Evolutionary conservation across 2,329 filamentous ascomycete species (phyloP).

Genomic region (Venturia effusa): DNA sequence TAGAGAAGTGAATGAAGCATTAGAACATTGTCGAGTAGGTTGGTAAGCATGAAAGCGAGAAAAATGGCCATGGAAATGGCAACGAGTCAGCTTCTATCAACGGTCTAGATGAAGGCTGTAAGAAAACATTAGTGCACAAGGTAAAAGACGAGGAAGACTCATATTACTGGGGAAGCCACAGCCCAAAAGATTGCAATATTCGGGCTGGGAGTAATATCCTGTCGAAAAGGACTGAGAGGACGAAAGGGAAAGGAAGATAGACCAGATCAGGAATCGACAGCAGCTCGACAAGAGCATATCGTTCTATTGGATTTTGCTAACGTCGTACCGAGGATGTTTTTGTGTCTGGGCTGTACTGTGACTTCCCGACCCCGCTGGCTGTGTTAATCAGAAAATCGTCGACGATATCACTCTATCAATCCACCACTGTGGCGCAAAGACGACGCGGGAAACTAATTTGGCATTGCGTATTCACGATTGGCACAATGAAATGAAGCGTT

Average conservation of each 20-base stretch:
- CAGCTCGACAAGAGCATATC: no score
- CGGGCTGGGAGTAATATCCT: not conserved
- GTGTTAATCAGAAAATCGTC: not conserved
- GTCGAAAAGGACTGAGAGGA: no score
- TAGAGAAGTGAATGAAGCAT: not conserved
- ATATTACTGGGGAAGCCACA: not conserved
- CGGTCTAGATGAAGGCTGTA: no score
- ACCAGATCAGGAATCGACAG: not conserved
- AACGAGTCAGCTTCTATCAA: no score
- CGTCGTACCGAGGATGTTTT: no score
- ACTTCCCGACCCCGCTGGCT: not conserved
- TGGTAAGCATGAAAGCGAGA: not conserved
- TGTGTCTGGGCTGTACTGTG: not conserved
- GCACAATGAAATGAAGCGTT: no score
- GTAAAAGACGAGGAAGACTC: not conserved
- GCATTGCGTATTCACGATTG: no score
- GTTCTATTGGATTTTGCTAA: no score
- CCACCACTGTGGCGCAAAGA: not conserved
- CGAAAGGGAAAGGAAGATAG: not conserved
- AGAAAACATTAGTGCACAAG: not conserved
- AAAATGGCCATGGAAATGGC: not conserved
- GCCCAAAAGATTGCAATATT: not conserved
- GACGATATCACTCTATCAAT: no score
- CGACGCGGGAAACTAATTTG: not conserved
- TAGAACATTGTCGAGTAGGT: not conserved